A percentile compares a stretch with the other conserved stretches of the same genome.
These are phyloP conservation scores for Phaffia australis DNA, from an alignment of 768 basidiomycete genomes.

Conservation along the genomic window DNA sequence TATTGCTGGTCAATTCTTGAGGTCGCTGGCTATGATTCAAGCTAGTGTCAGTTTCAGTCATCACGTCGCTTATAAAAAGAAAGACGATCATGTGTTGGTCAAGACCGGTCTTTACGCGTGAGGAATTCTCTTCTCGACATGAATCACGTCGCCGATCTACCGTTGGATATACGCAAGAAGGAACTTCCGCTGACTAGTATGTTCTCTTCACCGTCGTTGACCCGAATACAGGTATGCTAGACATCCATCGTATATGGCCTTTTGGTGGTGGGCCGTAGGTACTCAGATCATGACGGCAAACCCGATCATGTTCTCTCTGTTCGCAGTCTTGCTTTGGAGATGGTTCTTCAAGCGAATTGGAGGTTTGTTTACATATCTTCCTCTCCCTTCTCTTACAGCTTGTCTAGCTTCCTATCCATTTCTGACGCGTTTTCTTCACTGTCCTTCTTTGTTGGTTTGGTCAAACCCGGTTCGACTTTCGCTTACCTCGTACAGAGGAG, in stretches of 20 bases:
- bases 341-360: conserved; percentile 76
- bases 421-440: neutral
- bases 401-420: neutral
- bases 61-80: conserved; percentile 63
- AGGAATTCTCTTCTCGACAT: conserved; percentile 33
- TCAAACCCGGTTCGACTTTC: neutral
- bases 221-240: conserved; percentile 55
- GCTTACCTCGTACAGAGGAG: conserved; percentile 50
- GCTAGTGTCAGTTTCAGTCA: conserved; percentile 91
- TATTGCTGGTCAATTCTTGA: conserved; percentile 59
- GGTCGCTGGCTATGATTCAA: conserved; percentile 92
- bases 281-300: conserved; percentile 89
- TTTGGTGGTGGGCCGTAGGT: conserved; percentile 95
- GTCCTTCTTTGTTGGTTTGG: neutral
- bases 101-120: conserved; percentile 82
- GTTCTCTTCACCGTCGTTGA: neutral
- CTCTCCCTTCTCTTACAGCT: neutral
- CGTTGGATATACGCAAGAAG: neutral
- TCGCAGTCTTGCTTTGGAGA: conserved; percentile 58
- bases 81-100: conserved; percentile 63
- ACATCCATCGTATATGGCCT: conserved; percentile 93
- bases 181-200: neutral
- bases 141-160: neutral
- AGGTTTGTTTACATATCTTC: conserved; percentile 46
- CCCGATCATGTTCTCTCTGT: conserved; percentile 58